Evolutionary conservation across 2,329 filamentous ascomycete genomes (phyloP), one percentile per base, ranked within the genome.

Genomic region (Ascochyta pisi): DNA sequence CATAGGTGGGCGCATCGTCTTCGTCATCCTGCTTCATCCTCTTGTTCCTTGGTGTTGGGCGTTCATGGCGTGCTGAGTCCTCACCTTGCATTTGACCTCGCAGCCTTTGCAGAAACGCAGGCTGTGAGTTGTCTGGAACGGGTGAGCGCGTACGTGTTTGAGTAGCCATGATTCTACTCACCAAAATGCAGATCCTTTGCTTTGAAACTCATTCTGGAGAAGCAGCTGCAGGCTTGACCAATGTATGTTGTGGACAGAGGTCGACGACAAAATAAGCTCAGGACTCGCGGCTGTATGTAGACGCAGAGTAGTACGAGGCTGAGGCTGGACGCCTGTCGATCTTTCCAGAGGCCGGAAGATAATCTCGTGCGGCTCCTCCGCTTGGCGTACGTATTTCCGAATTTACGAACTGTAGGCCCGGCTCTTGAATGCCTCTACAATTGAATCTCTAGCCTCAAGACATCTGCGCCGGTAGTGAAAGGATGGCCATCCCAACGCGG

Each of bases 1-100:
- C 85, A 47, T 91, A 86, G 0, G 91, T 82, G 0, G 91, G 91
- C 45, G 82, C 88, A 72, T 94, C 90, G 64, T 94, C 90, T 12
- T 89, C 89, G 57, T 92, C 87, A 63, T 88, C 56, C 79, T 84
- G 15, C 60, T 73, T 66, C 67, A 84, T 52, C 23, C 71, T 66
- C 64, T 76, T 80, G 42, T 79, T 79, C 46, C 80, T 75, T 10
- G 78, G 75, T 22, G 79, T 65, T 9, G 73, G 75, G 4, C 73
- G 72, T 58, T 80, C 80, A 68, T 80, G 79, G 42, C 77, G 76
- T 55, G 76, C 77, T 46, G 75, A 73, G 38, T 79, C 74, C 45
- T 75, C 85, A 26, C 75, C 76, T 81, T 82, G 76, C 79, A 83
- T 77, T 80, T 64, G 85, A 78, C 34, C 83, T 76, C 74, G 79